phyloP scores from a whole-genome alignment of 2,329 filamentous ascomycete genomes.

The Laburnicola sp. region DNA sequence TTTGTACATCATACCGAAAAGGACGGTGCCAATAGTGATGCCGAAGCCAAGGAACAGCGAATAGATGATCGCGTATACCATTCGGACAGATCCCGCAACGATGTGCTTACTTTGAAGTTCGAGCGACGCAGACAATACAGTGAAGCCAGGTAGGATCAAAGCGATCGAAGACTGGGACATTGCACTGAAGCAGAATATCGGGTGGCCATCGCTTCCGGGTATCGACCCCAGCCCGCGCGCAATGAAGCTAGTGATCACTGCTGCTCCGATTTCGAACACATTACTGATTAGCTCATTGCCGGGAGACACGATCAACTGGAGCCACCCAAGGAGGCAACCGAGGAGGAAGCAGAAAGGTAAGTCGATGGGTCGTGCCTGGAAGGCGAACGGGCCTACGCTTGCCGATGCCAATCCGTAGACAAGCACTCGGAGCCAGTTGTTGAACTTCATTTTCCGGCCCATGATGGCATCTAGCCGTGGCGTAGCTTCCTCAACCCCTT shows the following conservation, averaged over 20 bases:
- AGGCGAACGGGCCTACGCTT: conserved; percentile 78
- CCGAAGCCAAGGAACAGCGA: conserved; percentile 57
- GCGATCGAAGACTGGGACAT: conserved; percentile 56
- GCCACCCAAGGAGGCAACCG: conserved; percentile 70
- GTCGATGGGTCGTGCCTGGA: conserved; percentile 75
- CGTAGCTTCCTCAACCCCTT: conserved; percentile 70
- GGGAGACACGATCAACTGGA: conserved; percentile 75
- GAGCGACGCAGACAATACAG: conserved; percentile 54
- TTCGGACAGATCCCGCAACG: conserved; percentile 55
- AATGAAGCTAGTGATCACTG: conserved; percentile 55
- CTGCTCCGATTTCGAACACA: conserved; percentile 55
- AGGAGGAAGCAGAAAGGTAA: conserved; percentile 76
- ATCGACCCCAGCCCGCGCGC: conserved; percentile 56
- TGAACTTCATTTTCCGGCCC: conserved; percentile 58
- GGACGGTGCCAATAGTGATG: conserved; percentile 55
- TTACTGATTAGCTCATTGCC: conserved; percentile 69
- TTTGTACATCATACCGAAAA: conserved; percentile 54
- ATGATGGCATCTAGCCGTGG: conserved; percentile 65
- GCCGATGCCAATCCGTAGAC: conserved; percentile 77
- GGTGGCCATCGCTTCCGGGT: conserved; percentile 36
- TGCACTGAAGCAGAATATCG: conserved; percentile 56
- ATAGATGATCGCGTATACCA: conserved; percentile 59
- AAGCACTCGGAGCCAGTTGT: conserved; percentile 56
- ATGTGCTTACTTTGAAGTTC: conserved; percentile 55
- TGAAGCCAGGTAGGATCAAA: conserved; percentile 56